These are phyloP conservation scores for Puccinia novopanici DNA, from an alignment of 1,284 basidiomycete species.

Conservation along the genomic window DNA sequence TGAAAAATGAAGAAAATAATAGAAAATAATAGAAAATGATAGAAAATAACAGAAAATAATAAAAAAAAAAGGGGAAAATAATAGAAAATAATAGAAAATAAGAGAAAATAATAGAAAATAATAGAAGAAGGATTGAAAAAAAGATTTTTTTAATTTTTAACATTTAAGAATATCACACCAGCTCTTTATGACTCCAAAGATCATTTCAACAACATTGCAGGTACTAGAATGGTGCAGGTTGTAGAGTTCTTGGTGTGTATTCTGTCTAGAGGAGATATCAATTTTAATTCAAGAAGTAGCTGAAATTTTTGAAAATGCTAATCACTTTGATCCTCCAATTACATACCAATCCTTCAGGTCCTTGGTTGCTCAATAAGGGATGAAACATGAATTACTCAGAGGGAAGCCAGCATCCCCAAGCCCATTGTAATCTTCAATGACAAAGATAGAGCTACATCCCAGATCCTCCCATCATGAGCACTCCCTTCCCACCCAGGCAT, in stretches of 20 bases:
- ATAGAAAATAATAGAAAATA: too few relatives aligned
- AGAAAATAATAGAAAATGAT: too few relatives aligned
- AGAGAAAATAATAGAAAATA: too few relatives aligned
- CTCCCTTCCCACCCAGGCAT: conserved; percentile 33
- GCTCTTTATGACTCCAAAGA: conserved; percentile 51
- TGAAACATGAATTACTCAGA: not conserved
- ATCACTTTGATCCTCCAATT: not conserved
- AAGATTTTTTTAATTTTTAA: too few relatives aligned
- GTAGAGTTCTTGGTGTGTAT: conserved; percentile 51
- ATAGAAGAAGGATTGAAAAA: too few relatives aligned
- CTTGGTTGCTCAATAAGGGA: conserved; percentile 2
- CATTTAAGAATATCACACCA: too few relatives aligned
- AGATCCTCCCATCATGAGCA: conserved; percentile 14
- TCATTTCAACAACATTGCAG: conserved; percentile 50
- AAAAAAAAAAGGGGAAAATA: too few relatives aligned
- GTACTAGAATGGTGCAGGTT: conserved; percentile 51
- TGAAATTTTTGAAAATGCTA: too few relatives aligned
- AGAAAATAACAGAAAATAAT: too few relatives aligned
- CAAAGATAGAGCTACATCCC: not conserved
- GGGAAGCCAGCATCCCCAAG: conserved; percentile 14
- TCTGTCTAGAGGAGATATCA: conserved; percentile 9
- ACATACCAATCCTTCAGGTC: conserved; percentile 16
- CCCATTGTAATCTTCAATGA: not conserved
- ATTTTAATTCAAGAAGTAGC: too few relatives aligned
- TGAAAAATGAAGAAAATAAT: too few relatives aligned